A percentile compares a stretch with the other conserved stretches of the same genome.
These are phyloP conservation scores for Pyricularia sp. DNA, from an alignment of 2,329 filamentous ascomycete species.

Conservation along the genomic window DNA sequence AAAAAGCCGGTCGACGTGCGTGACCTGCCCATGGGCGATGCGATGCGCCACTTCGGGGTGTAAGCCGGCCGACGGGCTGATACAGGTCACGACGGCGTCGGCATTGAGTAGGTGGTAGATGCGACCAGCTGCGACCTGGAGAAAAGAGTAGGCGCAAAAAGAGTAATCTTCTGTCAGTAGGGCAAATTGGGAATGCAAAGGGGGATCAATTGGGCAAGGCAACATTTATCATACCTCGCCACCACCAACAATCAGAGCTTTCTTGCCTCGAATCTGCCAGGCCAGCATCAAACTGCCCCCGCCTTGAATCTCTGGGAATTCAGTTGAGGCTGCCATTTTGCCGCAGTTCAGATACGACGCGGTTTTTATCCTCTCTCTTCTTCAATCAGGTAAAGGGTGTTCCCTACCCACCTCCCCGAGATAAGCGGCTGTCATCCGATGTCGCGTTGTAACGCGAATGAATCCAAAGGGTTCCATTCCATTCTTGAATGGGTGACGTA, in stretches of 20 bases:
- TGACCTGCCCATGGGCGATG: conserved; percentile 64
- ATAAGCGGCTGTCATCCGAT: background rate
- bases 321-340: background rate
- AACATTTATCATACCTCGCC: conserved; percentile 63
- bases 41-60: conserved; percentile 84
- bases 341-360: background rate
- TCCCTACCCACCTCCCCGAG: background rate
- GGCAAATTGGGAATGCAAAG: background rate
- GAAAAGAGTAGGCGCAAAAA: conserved; percentile 1
- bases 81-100: conserved; percentile 80
- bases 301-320: conserved; percentile 74
- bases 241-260: conserved; percentile 85
- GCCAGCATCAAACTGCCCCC: conserved; percentile 90
- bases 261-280: conserved; percentile 88
- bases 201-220: background rate
- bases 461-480: background rate
- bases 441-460: background rate
- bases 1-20: conserved; percentile 76
- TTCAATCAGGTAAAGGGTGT: background rate
- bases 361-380: no score
- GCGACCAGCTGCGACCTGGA: conserved; percentile 84
- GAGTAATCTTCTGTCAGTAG: background rate
- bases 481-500: background rate
- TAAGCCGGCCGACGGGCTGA: conserved; percentile 70
- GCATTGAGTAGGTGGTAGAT: conserved; percentile 93